Evolutionary conservation across 257 asterid species (phyloP).

Genomic region (Oldenlandia corymbosa): DNA sequence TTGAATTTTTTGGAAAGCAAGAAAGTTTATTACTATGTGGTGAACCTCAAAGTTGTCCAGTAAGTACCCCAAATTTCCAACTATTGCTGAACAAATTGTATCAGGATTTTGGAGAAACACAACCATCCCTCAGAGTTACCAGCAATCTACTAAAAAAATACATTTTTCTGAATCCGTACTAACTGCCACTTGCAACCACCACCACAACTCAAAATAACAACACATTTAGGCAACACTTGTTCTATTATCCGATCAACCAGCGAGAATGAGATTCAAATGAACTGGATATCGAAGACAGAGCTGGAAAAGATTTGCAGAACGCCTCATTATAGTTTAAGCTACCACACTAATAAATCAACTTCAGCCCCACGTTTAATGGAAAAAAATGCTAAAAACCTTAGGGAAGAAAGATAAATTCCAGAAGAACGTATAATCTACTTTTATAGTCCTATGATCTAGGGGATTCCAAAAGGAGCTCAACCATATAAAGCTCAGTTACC

Average conservation of each 20-base stretch:
- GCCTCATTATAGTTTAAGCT: background rate
- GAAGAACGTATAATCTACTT: too few species aligned
- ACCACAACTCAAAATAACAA: background rate
- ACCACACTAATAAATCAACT: background rate
- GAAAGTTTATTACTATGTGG: background rate
- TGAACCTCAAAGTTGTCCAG: background rate
- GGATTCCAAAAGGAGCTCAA: background rate
- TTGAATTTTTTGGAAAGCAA: background rate
- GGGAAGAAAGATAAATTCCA: too few species aligned
- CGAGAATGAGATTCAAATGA: background rate
- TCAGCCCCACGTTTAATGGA: background rate
- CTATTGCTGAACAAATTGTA: background rate
- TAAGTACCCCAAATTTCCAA: background rate
- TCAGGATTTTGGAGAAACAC: background rate
- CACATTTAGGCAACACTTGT: background rate
- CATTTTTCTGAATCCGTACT: background rate
- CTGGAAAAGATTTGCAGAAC: background rate
- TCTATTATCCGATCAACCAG: background rate
- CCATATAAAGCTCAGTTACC: slow-evolving; percentile 27
- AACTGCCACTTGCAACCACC: background rate
- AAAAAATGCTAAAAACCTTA: background rate
- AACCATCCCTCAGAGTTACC: background rate
- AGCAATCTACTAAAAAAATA: background rate
- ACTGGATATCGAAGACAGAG: background rate
- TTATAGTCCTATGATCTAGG: background rate